Base-by-base conservation (phyloP, 2,329 filamentous ascomycete genomes). In the Colletotrichum lini region DNA sequence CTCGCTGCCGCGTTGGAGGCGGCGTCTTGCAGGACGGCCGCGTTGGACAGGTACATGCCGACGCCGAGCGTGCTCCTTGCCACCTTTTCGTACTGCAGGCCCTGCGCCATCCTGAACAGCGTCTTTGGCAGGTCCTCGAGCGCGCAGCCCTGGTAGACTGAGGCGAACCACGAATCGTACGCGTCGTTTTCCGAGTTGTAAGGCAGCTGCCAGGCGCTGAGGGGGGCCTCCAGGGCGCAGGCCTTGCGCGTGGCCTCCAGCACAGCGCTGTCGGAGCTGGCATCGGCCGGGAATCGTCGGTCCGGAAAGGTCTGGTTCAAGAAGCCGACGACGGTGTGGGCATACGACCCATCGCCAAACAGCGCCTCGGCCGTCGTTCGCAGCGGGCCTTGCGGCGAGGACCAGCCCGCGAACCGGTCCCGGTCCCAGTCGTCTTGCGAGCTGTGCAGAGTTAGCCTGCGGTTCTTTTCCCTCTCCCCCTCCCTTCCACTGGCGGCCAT, bases 11-110 rank as follows among this genome's bases (percentile, higher is more conserved):
- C 72, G 35, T 67, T 72, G 2, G 59, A 54, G 12, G 69, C 63
- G 26, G 72, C 64, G 44, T 68, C 65, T 42, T 59, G 65, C 9
- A 73, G 42, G 1, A 72, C 67, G 5, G 69, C 72, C 7, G 26
- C 60, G 40, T 73, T 73, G 9, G 69, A 66, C 21, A 73, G 56
- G 45, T 69, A 73, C 64, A 73, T 73, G 30, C 69, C 69, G 21
- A 73, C 64, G 8, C 69, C 72, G 16, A 73, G 64, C 13, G 69
- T 72, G 53, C 69, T 72, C 12, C 67, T 65, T 4, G 64, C 68
- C 23, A 72, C 69, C 42, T 66, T 64, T 21, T 45, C 44, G 30
- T 69, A 60, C 21, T 49, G 65, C 5, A 72, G 30, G 16, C 69
- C 69, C 44, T 72, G 69, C 3, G 65, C 65, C 4, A 69, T 64